phyloP scores from a whole-genome alignment of 345 rosid genomes.

The Eucalyptus cloeziana region DNA sequence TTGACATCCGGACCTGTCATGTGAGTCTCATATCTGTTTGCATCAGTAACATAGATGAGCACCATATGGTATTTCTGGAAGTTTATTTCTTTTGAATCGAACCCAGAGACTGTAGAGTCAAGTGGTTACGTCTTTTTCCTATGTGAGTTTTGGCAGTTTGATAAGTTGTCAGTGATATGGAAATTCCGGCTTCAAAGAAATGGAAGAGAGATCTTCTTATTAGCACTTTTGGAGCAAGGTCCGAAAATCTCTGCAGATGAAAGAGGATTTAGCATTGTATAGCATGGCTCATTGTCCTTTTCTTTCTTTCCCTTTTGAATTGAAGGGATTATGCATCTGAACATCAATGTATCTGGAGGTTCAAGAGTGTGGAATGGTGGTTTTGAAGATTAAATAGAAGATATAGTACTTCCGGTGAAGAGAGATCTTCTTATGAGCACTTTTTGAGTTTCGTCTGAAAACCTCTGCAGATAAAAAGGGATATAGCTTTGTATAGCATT shows the following conservation, averaged over 20 bases:
- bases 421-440: not conserved
- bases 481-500: not conserved
- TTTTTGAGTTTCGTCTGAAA: not conserved
- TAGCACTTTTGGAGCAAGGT: not conserved
- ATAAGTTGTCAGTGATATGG: not conserved
- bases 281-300: not conserved
- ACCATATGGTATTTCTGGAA: not conserved
- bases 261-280: not conserved
- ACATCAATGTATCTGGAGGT: not conserved
- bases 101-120: not conserved
- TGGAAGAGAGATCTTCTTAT: not conserved
- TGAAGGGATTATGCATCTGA: not conserved
- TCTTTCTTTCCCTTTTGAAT: not conserved
- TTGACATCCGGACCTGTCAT: not conserved
- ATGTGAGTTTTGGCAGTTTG: not conserved
- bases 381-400: not conserved
- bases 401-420: not conserved
- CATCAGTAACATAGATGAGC: not conserved
- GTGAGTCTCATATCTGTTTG: not conserved
- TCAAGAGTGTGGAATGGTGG: not conserved
- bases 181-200: not conserved
- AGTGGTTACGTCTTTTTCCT: not conserved
- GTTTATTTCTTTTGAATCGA: not conserved
- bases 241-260: not conserved
- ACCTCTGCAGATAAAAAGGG: not conserved